These are phyloP conservation scores for Aaosphaeria pasadenensis DNA, from an alignment of 2,329 filamentous ascomycete species.

Conservation along the genomic window DNA sequence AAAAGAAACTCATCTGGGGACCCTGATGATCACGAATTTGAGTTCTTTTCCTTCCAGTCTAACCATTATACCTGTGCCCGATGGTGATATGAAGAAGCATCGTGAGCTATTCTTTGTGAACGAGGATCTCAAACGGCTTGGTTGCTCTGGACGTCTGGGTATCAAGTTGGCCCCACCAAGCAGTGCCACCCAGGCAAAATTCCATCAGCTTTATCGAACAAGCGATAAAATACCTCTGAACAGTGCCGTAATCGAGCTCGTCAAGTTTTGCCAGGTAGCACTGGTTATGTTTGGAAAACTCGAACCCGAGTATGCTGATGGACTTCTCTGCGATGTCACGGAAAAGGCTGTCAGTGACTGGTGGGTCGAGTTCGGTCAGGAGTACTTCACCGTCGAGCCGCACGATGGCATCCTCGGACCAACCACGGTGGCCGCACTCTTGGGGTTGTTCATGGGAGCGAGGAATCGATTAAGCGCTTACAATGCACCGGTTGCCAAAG, in stretches of 20 bases:
- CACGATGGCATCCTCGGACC: conserved; percentile 90
- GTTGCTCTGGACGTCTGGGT: conserved; percentile 85
- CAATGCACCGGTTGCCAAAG: conserved; percentile 81
- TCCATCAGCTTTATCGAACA: conserved; percentile 83
- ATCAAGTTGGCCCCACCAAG: conserved; percentile 77
- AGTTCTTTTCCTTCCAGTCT: conserved; percentile 88
- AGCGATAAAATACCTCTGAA: conserved; percentile 78
- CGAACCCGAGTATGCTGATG: conserved; percentile 85
- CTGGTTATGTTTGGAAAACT: conserved; percentile 85
- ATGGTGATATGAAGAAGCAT: conserved; percentile 78
- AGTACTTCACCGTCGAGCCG: conserved; percentile 89
- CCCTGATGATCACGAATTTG: conserved; percentile 90
- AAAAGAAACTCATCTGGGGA: conserved; percentile 77
- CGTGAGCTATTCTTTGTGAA: conserved; percentile 88
- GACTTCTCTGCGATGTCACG: conserved; percentile 87
- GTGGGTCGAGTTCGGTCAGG: conserved; percentile 92
- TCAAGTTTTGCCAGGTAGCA: conserved; percentile 88
- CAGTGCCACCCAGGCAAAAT: conserved; percentile 82
- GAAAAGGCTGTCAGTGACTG: conserved; percentile 88
- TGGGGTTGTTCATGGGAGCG: conserved; percentile 86
- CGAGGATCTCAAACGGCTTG: conserved; percentile 86
- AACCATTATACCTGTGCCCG: conserved; percentile 86
- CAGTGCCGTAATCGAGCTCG: conserved; percentile 78
- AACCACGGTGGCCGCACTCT: conserved; percentile 80
- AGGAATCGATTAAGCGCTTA: conserved; percentile 84